Percentiles rank a stretch among this genome's conserved stretches.
phyloP scores from a whole-genome alignment of 2,329 filamentous ascomycete genomes.

The Diplocarpon rosae region DNA sequence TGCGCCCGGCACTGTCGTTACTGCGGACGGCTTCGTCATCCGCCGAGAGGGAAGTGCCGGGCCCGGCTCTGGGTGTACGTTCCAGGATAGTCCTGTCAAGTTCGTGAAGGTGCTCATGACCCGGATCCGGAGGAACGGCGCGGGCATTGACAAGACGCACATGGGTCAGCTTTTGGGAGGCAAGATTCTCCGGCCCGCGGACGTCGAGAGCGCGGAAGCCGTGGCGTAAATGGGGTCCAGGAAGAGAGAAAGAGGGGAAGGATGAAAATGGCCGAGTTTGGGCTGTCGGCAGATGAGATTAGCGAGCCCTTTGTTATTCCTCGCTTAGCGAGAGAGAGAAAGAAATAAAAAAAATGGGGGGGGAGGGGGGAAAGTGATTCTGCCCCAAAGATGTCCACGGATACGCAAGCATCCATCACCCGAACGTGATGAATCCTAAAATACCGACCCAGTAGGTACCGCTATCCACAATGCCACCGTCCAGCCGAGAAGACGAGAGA shows the following conservation, averaged over 20 bases:
- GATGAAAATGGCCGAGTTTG: too few species aligned
- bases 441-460: too few species aligned
- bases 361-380: too few species aligned
- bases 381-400: too few species aligned
- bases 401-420: too few species aligned
- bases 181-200: slow-evolving; percentile 16
- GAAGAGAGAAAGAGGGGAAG: not conserved
- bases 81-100: slow-evolving; percentile 31
- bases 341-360: too few species aligned
- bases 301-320: too few species aligned
- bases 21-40: slow-evolving; percentile 28
- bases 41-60: not conserved
- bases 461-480: too few species aligned
- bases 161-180: slow-evolving; percentile 33
- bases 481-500: too few species aligned
- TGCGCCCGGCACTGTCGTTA: slow-evolving; percentile 11
- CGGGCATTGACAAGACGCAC: slow-evolving; percentile 34
- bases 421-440: too few species aligned
- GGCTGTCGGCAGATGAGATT: too few species aligned
- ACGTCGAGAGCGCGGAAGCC: not conserved
- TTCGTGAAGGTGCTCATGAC: slow-evolving; percentile 31
- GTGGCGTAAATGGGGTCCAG: not conserved
- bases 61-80: slow-evolving; percentile 5
- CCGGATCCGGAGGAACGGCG: slow-evolving; percentile 27
- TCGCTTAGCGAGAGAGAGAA: too few species aligned